Base-by-base conservation (phyloP, 106 monocot species). In the Dendrobium officinale region DNA sequence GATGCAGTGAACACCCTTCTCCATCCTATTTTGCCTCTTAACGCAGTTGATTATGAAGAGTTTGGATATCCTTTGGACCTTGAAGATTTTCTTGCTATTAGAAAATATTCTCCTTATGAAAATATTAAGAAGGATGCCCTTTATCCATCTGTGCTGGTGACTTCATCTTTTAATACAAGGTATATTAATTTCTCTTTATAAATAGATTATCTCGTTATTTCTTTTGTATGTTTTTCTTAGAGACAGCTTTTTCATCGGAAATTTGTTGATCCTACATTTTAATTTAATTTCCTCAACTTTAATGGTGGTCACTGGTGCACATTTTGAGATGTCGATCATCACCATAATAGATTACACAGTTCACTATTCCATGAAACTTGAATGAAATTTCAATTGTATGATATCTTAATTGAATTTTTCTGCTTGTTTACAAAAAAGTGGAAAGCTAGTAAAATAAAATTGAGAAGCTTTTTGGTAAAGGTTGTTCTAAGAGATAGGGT, bases 141-240 rank as follows among this genome's bases (percentile, higher is more conserved):
- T 85, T 99, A 91, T 90, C 95, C 99, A 87, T 88, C 95, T 73
- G 80, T 95, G 29, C 77, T 95, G 81, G 88, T 99, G 72, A 93
- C 93, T 59, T 89, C 95, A 73, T 95, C 92, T 68, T 91, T 99
- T 29, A 99, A 90, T 79, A 91, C 95, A 80, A 89, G 99, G 99
- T 95, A 83, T 49, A 15, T 48, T 76, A 22, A 26, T 75, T 82
- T 72, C 1, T 9, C 40, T 4, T 42, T 27, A 67, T 17, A 51
- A 79, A 58, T 72, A 70, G 27, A 70, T 70, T 70, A 1, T 20
- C 37, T 29, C 77, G 64, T 74, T 74, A 74, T 20, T n/a, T 9
- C n/a, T 74, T 74, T 74, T 74, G 44, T 74, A 42, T 74, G 19
- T 74, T 44, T 74, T 43, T 19, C 43, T 44, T 44, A 18, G 41